Evolutionary conservation across 257 asterid species (phyloP).

Genomic region (Solanum bulbocastanum): DNA sequence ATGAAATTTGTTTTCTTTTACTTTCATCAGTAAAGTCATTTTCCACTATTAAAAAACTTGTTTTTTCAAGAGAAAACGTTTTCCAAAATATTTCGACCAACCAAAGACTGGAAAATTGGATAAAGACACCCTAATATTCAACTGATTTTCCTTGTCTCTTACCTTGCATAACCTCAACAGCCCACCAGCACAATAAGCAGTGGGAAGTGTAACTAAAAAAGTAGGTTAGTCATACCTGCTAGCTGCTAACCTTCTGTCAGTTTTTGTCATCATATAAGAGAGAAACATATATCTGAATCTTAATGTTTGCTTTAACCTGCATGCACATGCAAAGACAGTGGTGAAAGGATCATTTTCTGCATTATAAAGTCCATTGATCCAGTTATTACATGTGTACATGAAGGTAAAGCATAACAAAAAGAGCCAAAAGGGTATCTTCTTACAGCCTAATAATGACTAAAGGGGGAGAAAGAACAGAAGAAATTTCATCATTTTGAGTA

Average conservation of each 20-base stretch:
- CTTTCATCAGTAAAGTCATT: background rate
- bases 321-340: background rate
- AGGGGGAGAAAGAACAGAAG: background rate
- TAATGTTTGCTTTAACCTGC: background rate
- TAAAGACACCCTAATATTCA: background rate
- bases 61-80: background rate
- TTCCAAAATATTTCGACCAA: background rate
- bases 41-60: background rate
- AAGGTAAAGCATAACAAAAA: background rate
- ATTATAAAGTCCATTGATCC: background rate
- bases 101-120: background rate
- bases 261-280: background rate
- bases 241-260: slow-evolving; percentile 1
- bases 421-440: background rate
- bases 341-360: background rate
- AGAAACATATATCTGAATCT: background rate
- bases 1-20: background rate
- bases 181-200: background rate
- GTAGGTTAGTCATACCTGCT: background rate
- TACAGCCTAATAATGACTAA: background rate
- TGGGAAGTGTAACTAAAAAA: background rate
- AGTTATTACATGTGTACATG: background rate
- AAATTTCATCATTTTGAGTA: background rate
- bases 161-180: background rate
- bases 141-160: background rate